A percentile compares a stretch with the other conserved stretches of the same genome.
phyloP scores from a whole-genome alignment of 225 moss, liverwort and hornwort species.

The Polytrichum formosum region DNA sequence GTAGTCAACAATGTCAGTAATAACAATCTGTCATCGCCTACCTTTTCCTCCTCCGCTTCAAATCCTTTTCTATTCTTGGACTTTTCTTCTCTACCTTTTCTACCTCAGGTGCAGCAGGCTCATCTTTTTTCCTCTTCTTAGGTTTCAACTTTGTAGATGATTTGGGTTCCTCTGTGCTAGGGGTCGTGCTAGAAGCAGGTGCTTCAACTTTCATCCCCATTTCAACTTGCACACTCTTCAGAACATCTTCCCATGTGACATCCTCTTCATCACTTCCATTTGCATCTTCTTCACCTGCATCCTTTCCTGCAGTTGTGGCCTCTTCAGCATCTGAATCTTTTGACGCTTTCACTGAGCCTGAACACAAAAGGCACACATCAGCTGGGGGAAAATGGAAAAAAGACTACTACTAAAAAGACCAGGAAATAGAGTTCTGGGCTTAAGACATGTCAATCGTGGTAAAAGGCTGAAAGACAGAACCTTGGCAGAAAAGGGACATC shows the following conservation, averaged over 20 bases:
- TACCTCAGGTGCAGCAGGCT: slow-evolving; percentile 9
- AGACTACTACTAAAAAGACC: background rate
- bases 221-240: slow-evolving; percentile 74
- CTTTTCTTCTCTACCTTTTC: slow-evolving; percentile 16
- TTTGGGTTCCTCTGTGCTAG: slow-evolving; percentile 15
- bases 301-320: slow-evolving; percentile 6
- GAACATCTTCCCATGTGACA: slow-evolving; percentile 88
- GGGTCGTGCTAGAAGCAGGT: slow-evolving; percentile 10
- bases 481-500: background rate
- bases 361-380: slow-evolving; percentile 8
- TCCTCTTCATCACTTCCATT: slow-evolving; percentile 55
- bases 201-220: slow-evolving; percentile 53
- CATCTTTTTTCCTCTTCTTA: slow-evolving; percentile 46
- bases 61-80: slow-evolving; percentile 20
- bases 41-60: slow-evolving; percentile 51
- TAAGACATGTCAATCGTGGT: too few species aligned
- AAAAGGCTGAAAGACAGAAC: too few species aligned
- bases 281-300: slow-evolving; percentile 25
- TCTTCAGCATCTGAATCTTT: slow-evolving; percentile 8
- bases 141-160: slow-evolving; percentile 10
- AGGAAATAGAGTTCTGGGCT: background rate
- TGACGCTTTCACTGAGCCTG: slow-evolving; percentile 15
- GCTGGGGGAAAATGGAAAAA: background rate
- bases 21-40: slow-evolving; percentile 12
- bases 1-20: too few species aligned